Conservation (phyloP, 2,329 filamentous ascomycete species). For the Aspergillus carbonarius region DNA sequence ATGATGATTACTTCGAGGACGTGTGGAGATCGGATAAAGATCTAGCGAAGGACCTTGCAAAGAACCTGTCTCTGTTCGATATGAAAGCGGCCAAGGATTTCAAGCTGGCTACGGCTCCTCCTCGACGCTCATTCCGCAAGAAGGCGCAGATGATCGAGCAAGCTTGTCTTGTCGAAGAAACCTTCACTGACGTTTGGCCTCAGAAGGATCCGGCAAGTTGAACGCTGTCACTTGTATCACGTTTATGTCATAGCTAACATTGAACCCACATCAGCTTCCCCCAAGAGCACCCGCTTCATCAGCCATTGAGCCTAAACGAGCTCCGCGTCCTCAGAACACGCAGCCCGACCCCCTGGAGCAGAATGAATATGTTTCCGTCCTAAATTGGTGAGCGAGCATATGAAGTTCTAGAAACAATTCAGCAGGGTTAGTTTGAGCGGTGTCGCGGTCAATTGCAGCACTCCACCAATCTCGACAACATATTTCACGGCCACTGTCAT, state of each 20-base stretch:
- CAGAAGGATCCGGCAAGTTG: constrained; percentile 1
- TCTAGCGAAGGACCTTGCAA: constrained; percentile 8
- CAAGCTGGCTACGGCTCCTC: constrained; percentile 1
- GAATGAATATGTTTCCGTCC: neutral
- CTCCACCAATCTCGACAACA: neutral
- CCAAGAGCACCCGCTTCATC: neutral
- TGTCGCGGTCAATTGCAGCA: neutral
- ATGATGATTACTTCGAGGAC: constrained; percentile 22
- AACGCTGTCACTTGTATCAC: neutral
- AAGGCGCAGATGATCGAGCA: constrained; percentile 5
- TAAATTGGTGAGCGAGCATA: neutral
- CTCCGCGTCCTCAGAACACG: neutral
- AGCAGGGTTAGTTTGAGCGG: neutral
- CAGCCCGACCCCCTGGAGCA: neutral
- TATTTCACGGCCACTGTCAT: no score
- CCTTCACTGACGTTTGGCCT: neutral
- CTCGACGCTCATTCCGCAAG: constrained; percentile 10
- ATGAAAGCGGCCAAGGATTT: constrained; percentile 1
- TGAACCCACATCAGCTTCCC: neutral
- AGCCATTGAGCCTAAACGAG: neutral
- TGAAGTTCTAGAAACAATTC: neutral
- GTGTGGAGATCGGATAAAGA: constrained; percentile 15
- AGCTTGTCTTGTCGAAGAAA: neutral
- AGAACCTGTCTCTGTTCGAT: constrained; percentile 10
- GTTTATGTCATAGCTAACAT: neutral